Evolutionary conservation across 306 rosid species (phyloP).

Genomic region (Sechiopsis laciniata): DNA sequence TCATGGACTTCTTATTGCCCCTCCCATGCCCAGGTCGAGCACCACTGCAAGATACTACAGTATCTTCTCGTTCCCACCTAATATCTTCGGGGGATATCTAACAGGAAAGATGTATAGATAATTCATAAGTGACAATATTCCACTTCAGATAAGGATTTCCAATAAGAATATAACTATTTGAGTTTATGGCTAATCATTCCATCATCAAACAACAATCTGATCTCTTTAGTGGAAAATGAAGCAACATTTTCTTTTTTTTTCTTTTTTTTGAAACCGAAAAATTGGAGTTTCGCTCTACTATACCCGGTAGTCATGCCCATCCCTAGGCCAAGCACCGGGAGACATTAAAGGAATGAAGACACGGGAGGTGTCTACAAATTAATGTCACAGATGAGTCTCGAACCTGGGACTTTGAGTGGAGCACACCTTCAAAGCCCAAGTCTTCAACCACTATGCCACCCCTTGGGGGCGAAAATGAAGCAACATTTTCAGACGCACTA

Average conservation of each 20-base stretch:
- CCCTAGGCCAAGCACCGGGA: no score
- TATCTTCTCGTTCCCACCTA: constrained; percentile 67
- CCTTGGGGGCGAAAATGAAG: background rate
- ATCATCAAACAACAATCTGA: background rate
- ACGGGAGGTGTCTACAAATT: no score
- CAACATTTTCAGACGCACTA: constrained; percentile 13
- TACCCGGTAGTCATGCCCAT: no score
- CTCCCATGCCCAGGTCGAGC: constrained; percentile 56
- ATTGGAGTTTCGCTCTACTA: no score
- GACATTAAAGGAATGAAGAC: no score
- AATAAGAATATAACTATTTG: background rate
- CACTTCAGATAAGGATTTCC: background rate
- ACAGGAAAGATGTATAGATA: background rate
- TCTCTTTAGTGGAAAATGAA: background rate
- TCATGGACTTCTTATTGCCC: constrained; percentile 52
- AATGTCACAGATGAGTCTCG: no score
- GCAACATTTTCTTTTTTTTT: background rate
- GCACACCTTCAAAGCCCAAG: no score
- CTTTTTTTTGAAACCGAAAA: no score
- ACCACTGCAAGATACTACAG: constrained; percentile 44
- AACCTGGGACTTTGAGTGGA: no score
- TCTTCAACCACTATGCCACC: no score
- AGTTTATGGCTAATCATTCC: background rate
- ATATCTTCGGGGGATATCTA: constrained; percentile 76
- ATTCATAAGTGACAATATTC: background rate